Evolutionary conservation across 2,329 filamentous ascomycete genomes (phyloP).

Genomic region (Scytalidium sp.): DNA sequence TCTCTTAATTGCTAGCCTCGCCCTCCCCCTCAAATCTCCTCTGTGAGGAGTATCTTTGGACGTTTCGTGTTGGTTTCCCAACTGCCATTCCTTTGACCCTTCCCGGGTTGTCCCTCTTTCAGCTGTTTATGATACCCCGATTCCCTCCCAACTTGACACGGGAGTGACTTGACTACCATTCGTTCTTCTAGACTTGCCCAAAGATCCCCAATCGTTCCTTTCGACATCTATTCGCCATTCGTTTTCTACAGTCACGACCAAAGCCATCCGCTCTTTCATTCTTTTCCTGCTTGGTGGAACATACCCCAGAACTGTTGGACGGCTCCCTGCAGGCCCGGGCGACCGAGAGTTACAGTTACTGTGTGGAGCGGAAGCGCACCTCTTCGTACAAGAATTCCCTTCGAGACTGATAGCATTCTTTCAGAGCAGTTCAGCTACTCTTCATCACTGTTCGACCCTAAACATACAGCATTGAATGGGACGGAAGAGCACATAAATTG

Average conservation of each 20-base stretch:
- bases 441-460: neutral
- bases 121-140: conserved; percentile 1
- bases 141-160: neutral
- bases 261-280: neutral
- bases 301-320: neutral
- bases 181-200: neutral
- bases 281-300: neutral
- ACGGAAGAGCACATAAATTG: neutral
- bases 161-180: neutral
- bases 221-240: conserved; percentile 1
- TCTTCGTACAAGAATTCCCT: neutral
- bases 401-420: neutral
- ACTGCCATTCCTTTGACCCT: neutral
- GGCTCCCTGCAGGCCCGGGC: neutral
- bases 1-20: neutral
- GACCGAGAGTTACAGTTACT: neutral
- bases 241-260: neutral
- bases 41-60: neutral
- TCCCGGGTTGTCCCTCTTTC: neutral
- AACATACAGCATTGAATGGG: neutral
- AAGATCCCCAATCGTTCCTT: neutral
- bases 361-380: neutral
- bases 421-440: neutral
- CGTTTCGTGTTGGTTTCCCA: neutral
- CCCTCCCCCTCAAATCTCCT: neutral